phyloP scores from a whole-genome alignment of 1,139 yeast genomes.

The Geotrichum europaeum region DNA sequence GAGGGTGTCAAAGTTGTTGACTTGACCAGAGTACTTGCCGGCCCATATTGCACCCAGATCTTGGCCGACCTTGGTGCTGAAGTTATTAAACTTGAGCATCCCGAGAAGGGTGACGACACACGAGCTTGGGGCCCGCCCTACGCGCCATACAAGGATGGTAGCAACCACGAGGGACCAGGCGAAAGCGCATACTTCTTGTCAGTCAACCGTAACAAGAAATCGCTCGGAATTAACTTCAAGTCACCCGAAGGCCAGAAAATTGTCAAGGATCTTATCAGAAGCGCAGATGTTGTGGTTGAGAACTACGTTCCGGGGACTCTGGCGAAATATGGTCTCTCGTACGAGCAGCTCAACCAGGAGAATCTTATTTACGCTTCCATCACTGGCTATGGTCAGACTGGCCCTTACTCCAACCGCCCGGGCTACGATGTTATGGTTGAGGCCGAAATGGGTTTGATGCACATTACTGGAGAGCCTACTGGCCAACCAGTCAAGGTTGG shows the following conservation, averaged over 20 bases:
- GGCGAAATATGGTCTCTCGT: constrained; percentile 36
- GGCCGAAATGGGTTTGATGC: constrained; percentile 43
- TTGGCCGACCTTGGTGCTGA: constrained; percentile 42
- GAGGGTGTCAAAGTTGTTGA: constrained; percentile 37
- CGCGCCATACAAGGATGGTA: constrained; percentile 22
- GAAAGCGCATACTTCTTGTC: constrained; percentile 40
- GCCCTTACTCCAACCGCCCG: constrained; percentile 36
- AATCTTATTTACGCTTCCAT: constrained; percentile 37
- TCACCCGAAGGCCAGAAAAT: constrained; percentile 33
- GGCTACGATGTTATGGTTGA: constrained; percentile 44
- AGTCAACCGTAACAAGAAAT: constrained; percentile 38
- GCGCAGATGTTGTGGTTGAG: constrained; percentile 40
- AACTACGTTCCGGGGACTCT: constrained; percentile 40
- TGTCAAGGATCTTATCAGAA: constrained; percentile 29
- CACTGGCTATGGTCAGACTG: constrained; percentile 40
- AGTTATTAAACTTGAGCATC: constrained; percentile 40
- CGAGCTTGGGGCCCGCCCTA: constrained; percentile 44
- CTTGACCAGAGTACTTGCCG: constrained; percentile 41
- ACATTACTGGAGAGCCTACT: constrained; percentile 40
- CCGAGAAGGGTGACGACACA: constrained; percentile 41
- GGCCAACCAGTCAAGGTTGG: constrained; percentile 43
- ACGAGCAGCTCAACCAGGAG: constrained; percentile 32
- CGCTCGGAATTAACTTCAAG: constrained; percentile 38
- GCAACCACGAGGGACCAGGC: constrained; percentile 22
- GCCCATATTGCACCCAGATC: constrained; percentile 40